Conservation (phyloP, 495 filamentous ascomycete species). For the Cladorrhinum samala region DNA sequence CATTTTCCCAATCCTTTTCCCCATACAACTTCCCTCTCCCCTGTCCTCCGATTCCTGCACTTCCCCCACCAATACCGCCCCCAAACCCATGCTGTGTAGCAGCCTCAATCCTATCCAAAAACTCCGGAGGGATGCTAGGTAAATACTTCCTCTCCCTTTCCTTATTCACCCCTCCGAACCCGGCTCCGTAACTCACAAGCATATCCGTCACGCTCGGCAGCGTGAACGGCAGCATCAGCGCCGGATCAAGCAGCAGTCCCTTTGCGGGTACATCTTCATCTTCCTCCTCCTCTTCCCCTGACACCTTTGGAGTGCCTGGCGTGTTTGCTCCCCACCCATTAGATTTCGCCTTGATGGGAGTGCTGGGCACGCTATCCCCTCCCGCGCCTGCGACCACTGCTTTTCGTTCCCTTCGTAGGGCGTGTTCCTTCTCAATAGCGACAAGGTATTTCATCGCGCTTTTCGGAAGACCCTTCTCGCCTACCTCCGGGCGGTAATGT, state of each 20-base stretch:
- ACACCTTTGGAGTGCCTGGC: slow-evolving; percentile 6
- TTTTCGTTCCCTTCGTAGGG: slow-evolving; percentile 49
- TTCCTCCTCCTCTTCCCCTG: slow-evolving; percentile 35
- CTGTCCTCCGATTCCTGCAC: slow-evolving; percentile 41
- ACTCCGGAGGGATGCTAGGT: slow-evolving; percentile 91
- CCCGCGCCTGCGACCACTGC: slow-evolving; percentile 16
- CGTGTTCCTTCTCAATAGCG: slow-evolving; percentile 66
- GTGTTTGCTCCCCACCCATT: slow-evolving; percentile 1
- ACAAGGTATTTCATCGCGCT: slow-evolving; percentile 80
- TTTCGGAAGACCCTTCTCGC: slow-evolving; percentile 84
- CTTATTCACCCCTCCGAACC: slow-evolving; percentile 84
- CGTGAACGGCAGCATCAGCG: slow-evolving; percentile 88
- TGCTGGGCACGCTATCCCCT: slow-evolving; percentile 29
- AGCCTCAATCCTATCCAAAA: slow-evolving; percentile 80
- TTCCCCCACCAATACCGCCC: slow-evolving; percentile 20
- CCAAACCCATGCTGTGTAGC: not conserved
- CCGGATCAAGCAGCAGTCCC: slow-evolving; percentile 71
- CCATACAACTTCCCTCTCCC: slow-evolving; percentile 31
- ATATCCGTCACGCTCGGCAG: slow-evolving; percentile 96
- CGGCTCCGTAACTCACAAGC: slow-evolving; percentile 90
- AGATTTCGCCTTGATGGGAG: slow-evolving; percentile 30
- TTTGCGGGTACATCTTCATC: slow-evolving; percentile 59
- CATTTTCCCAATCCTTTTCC: slow-evolving; percentile 47
- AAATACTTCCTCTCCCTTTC: slow-evolving; percentile 93
- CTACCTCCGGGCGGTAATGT: slow-evolving; percentile 90